phyloP scores from a whole-genome alignment of 495 filamentous ascomycete genomes.

The Talaromyces liani region DNA sequence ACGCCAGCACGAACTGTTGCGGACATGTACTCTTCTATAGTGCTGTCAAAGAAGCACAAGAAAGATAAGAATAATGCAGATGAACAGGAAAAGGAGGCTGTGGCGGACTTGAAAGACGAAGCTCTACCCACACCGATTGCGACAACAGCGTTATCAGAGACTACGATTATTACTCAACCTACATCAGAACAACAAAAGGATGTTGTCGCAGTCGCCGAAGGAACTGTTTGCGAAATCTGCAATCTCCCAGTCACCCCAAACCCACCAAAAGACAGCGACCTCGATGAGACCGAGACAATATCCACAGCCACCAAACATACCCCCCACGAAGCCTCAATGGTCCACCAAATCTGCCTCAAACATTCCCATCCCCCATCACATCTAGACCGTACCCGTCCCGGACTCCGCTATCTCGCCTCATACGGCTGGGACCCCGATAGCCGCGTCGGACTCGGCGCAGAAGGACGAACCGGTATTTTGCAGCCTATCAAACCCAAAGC shows the following conservation, averaged over 20 bases:
- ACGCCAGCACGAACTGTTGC: conserved; percentile 37
- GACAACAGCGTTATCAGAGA: conserved; percentile 16
- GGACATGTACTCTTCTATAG: conserved; percentile 65
- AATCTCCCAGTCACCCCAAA: conserved; percentile 39
- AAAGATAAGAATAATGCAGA: background rate
- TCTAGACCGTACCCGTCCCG: conserved; percentile 69
- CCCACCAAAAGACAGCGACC: background rate
- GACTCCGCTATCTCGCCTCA: conserved; percentile 63
- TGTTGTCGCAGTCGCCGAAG: conserved; percentile 1
- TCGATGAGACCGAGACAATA: conserved; percentile 1
- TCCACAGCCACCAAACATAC: background rate
- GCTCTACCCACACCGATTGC: conserved; percentile 1
- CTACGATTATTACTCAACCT: conserved; percentile 5
- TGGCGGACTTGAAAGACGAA: background rate
- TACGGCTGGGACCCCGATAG: conserved; percentile 88
- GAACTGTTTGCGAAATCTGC: conserved; percentile 48
- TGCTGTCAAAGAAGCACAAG: conserved; percentile 39
- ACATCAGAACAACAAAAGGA: conserved; percentile 7
- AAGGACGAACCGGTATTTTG: conserved; percentile 61
- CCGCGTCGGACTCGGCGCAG: conserved; percentile 60
- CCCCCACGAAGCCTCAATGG: conserved; percentile 64
- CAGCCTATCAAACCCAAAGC: conserved; percentile 65
- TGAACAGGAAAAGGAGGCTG: background rate
- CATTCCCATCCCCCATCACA: conserved; percentile 83
- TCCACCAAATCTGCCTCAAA: conserved; percentile 71